Percentiles rank a stretch among this genome's conserved stretches.
Evolutionary conservation across 2,329 filamentous ascomycete genomes (phyloP).

Genomic region (Clarireedia sp.): DNA sequence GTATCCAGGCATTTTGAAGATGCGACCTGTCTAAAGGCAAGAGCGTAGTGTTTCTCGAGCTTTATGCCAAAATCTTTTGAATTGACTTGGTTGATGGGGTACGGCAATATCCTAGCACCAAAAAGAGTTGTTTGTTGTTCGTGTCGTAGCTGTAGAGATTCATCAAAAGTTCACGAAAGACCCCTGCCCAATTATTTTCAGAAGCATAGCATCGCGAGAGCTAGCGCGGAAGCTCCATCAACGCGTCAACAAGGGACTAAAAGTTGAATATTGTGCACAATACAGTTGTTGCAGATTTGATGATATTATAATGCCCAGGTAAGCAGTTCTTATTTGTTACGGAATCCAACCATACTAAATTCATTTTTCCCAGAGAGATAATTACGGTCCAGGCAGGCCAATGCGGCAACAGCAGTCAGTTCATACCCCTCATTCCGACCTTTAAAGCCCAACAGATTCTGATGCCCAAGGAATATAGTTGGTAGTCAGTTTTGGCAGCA

Average conservation of each 20-base stretch:
- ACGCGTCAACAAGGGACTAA: conserved; percentile 2
- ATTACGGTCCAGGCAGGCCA: conserved; percentile 99
- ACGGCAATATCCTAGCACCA: too few species aligned
- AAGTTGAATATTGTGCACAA: neutral
- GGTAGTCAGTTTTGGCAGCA: conserved; percentile 99
- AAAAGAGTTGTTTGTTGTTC: too few species aligned
- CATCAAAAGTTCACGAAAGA: too few species aligned
- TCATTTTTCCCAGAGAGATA: conserved; percentile 64
- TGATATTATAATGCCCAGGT: conserved; percentile 31
- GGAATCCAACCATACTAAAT: conserved; percentile 11
- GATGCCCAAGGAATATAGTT: conserved; percentile 44
- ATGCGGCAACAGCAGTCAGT: conserved; percentile 97
- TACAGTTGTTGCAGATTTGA: conserved; percentile 8
- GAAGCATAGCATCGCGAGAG: conserved; percentile 5
- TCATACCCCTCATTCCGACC: conserved; percentile 8
- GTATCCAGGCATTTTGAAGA: conserved; percentile 19
- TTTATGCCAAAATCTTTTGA: neutral
- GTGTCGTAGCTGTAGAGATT: too few species aligned
- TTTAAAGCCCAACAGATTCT: conserved; percentile 6
- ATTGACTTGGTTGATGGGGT: neutral
- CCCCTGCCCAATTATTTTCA: conserved; percentile 9
- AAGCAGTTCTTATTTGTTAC: neutral
- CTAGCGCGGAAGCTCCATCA: conserved; percentile 6
- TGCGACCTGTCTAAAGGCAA: neutral
- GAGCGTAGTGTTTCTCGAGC: neutral